Evolutionary conservation across 2,329 filamentous ascomycete species (phyloP).

Genomic region (Amylocarpus encephaloides): DNA sequence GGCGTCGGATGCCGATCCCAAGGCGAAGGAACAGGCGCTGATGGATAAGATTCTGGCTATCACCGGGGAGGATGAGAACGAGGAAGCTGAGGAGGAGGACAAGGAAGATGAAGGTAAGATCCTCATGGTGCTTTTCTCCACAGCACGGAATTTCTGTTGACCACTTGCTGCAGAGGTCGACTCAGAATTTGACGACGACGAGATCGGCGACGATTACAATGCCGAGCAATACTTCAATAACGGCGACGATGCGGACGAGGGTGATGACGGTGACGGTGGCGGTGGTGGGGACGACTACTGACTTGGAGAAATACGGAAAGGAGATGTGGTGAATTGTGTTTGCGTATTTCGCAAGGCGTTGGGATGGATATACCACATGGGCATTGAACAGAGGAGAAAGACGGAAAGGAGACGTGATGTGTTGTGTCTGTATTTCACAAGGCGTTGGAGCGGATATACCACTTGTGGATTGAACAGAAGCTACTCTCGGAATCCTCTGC

Average conservation of each 20-base stretch:
- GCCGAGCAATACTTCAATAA: slow-evolving; percentile 59
- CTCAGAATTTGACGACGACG: slow-evolving; percentile 54
- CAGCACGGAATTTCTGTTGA: slow-evolving; percentile 3
- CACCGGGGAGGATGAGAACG: slow-evolving; percentile 35
- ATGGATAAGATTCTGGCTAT: slow-evolving; percentile 24
- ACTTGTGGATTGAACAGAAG: too few relatives aligned
- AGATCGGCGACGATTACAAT: slow-evolving; percentile 55
- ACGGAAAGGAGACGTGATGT: too few relatives aligned
- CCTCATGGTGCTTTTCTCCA: slow-evolving; percentile 1
- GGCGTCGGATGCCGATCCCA: background rate
- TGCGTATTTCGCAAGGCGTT: too few relatives aligned
- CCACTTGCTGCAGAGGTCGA: slow-evolving; percentile 36
- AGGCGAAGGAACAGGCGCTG: slow-evolving; percentile 28
- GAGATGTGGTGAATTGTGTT: too few relatives aligned
- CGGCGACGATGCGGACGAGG: slow-evolving; percentile 48
- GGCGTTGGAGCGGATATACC: too few relatives aligned
- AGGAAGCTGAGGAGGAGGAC: slow-evolving; percentile 31
- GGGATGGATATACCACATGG: too few relatives aligned
- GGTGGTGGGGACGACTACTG: slow-evolving; percentile 29
- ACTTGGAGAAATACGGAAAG: background rate
- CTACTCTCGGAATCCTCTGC: too few relatives aligned
- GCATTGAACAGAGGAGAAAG: too few relatives aligned
- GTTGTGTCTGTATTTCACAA: too few relatives aligned
- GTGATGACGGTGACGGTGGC: slow-evolving; percentile 47
- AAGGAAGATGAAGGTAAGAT: slow-evolving; percentile 32